A percentile compares a stretch with the other conserved stretches of the same genome.
Evolutionary conservation across 2,329 filamentous ascomycete genomes (phyloP).

Genomic region (Amylocarpus encephaloides): DNA sequence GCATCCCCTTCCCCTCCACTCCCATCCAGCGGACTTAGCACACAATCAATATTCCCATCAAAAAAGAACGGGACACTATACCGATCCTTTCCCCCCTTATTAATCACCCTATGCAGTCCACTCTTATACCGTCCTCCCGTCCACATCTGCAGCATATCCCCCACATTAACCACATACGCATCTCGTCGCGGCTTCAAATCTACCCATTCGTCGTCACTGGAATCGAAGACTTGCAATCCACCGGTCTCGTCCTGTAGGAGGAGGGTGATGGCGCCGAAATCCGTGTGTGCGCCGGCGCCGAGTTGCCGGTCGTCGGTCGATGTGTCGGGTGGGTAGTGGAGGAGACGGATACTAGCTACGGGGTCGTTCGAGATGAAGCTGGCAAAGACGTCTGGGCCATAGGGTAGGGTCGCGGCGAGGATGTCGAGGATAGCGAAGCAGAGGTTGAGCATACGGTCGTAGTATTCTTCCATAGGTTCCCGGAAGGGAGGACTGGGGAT

Average conservation of each 20-base stretch:
- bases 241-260: conserved; percentile 43
- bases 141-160: conserved; percentile 43
- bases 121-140: conserved; percentile 45
- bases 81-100: conserved; percentile 41
- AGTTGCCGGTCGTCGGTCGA: conserved; percentile 21
- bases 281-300: conserved; percentile 39
- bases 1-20: conserved; percentile 11
- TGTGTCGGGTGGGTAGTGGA: conserved; percentile 44
- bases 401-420: conserved; percentile 38
- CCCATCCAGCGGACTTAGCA: conserved; percentile 24
- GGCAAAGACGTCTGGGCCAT: conserved; percentile 38
- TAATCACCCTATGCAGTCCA: conserved; percentile 48
- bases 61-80: conserved; percentile 51
- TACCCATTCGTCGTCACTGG: conserved; percentile 32
- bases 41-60: conserved; percentile 44
- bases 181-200: conserved; percentile 37
- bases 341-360: conserved; percentile 38
- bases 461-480: conserved; percentile 38
- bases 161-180: conserved; percentile 45
- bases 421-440: conserved; percentile 35
- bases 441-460: conserved; percentile 33
- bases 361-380: conserved; percentile 37
- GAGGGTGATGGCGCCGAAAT: conserved; percentile 48
- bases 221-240: conserved; percentile 46
- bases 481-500: conserved; percentile 35